Evolutionary conservation across 2,329 filamentous ascomycete genomes (phyloP), one percentile per base, ranked within the genome.

Genomic region (Alternaria alternata): DNA sequence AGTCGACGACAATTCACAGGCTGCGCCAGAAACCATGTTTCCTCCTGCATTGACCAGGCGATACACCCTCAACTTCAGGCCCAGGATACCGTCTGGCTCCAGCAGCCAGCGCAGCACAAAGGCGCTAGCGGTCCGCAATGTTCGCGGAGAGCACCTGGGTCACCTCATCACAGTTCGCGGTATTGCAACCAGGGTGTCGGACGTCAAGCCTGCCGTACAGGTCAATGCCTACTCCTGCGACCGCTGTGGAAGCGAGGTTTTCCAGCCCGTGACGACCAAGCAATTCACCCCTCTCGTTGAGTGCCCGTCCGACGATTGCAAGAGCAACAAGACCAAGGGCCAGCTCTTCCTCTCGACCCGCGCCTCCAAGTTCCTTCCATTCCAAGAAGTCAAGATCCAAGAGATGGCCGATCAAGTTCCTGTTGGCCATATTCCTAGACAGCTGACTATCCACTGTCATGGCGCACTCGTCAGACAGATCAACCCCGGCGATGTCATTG

Each of bases 341-440:
- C 93, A 97, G 78, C 86, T 99, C 39, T 94, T 96, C 78, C 88
- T 96, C 38, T 97, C 94, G 0, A 96, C 94, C n/a, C 88, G 95
- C 71, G 95, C 94, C 0, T 97, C 94, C 52, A 99, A 98, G 74
- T 99, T 98, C 75, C 82, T 97, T 73, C 93, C 95, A 4, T 99
- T 99, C 83, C 95, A 99, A 79, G 95, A 99, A 80, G 89, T 98
- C 80, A 98, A 98, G 82, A 93, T 99, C 57, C 95, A 99, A 80
- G 95, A 99, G 78, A 92, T 98, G 88, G 93, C 95, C n/a, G 95
- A 99, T 77, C 95, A 99, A 79, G 95, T 99, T 0, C 95, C 95
- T 7, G 96, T 99, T 65, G 95, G 95, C 51, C 95, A 99, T 77
- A 99, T 99, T 71, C 95, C 95, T 32, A 88, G 95, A 60, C 93